These are phyloP conservation scores for Alternaria triticimaculans DNA, from an alignment of 2,329 filamentous ascomycete species.

Conservation along the genomic window DNA sequence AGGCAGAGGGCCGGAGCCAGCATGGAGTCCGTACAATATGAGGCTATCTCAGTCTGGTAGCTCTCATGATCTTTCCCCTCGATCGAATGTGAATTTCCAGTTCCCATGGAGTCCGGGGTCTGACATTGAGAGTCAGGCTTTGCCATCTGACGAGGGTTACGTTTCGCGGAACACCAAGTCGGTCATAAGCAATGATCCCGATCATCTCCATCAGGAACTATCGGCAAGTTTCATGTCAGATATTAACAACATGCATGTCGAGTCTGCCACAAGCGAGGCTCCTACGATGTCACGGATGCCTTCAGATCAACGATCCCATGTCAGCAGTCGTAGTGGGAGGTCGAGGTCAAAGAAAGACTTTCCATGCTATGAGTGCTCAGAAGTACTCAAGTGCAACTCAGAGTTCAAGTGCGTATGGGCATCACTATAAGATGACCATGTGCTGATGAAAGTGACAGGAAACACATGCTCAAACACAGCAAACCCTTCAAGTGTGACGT, in stretches of 20 bases:
- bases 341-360: conserved; percentile 19
- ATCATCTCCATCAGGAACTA: conserved; percentile 26
- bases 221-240: conserved; percentile 21
- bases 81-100: conserved; percentile 21
- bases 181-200: conserved; percentile 39
- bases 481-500: conserved; percentile 71
- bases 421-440: not conserved
- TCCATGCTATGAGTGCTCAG: conserved; percentile 30
- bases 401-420: conserved; percentile 45
- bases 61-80: conserved; percentile 6
- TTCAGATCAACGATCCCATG: conserved; percentile 34
- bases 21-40: conserved; percentile 37
- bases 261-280: conserved; percentile 20
- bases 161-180: conserved; percentile 37
- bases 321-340: conserved; percentile 33
- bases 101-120: conserved; percentile 27
- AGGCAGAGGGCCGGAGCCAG: conserved; percentile 27
- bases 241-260: conserved; percentile 25
- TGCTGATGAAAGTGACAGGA: conserved; percentile 60
- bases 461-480: conserved; percentile 73
- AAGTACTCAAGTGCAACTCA: conserved; percentile 43
- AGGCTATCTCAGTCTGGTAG: conserved; percentile 15
- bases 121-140: conserved; percentile 28
- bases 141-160: conserved; percentile 44
- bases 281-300: conserved; percentile 17